These are phyloP conservation scores for Quillaja saponaria DNA, from an alignment of 306 rosid species.

Conservation along the genomic window DNA sequence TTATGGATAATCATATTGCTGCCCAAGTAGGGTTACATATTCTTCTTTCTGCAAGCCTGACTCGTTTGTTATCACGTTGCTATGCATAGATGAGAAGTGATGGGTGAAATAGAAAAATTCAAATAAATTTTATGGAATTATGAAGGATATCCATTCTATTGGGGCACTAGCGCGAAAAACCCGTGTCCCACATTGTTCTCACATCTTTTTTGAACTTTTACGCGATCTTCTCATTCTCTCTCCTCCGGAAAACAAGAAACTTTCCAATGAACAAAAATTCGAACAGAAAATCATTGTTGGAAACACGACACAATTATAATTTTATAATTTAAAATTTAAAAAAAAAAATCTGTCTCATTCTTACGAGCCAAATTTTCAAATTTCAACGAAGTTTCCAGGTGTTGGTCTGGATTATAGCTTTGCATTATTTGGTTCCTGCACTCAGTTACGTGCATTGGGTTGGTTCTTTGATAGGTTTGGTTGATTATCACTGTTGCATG, in stretches of 20 bases:
- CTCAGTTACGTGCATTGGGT: slow-evolving; percentile 37
- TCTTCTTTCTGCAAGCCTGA: no score
- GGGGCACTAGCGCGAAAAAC: no score
- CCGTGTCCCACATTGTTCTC: slow-evolving; percentile 34
- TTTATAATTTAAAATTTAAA: neutral
- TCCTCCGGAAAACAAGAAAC: slow-evolving; percentile 40
- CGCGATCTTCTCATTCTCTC: slow-evolving; percentile 42
- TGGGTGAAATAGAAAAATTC: no score
- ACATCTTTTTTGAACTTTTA: slow-evolving; percentile 37
- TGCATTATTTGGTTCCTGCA: slow-evolving; percentile 34
- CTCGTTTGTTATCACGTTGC: no score
- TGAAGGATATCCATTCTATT: no score
- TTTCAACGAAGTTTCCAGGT: slow-evolving; percentile 27
- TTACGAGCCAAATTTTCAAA: neutral
- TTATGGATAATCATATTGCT: neutral
- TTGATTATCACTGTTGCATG: slow-evolving; percentile 19
- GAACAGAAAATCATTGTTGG: slow-evolving; percentile 26
- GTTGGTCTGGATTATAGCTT: slow-evolving; percentile 20
- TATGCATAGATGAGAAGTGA: no score
- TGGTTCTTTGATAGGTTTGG: slow-evolving; percentile 15
- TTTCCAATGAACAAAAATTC: slow-evolving; percentile 29
- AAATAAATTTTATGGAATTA: no score
- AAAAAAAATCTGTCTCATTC: neutral
- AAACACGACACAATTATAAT: slow-evolving; percentile 11
- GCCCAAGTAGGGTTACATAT: neutral